Conservation (phyloP, 805 yeast genomes). For the Candida incommunis region DNA sequence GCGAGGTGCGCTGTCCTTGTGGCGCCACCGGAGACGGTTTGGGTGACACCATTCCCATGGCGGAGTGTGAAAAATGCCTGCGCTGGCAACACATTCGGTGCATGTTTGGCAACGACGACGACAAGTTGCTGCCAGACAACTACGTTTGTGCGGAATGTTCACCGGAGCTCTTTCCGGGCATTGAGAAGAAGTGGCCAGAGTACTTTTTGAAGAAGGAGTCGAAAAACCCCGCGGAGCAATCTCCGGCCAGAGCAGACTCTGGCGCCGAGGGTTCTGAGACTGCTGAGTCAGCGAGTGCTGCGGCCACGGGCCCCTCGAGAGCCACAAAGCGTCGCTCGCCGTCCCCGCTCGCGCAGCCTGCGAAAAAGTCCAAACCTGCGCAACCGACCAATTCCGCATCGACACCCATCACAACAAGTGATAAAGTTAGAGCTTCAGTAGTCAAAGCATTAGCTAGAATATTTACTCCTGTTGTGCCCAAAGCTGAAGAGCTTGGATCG, state of each 20-base stretch:
- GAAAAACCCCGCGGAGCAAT: not conserved
- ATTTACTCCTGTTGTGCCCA: slow-evolving; percentile 2
- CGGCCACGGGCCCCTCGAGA: not conserved
- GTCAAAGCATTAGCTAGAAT: slow-evolving; percentile 14
- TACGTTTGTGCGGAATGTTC: slow-evolving; percentile 43
- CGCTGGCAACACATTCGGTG: slow-evolving; percentile 63
- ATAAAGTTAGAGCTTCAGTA: slow-evolving; percentile 7
- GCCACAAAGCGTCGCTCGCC: not conserved
- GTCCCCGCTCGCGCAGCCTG: not conserved
- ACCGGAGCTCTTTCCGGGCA: slow-evolving; percentile 18
- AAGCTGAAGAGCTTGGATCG: slow-evolving; percentile 8
- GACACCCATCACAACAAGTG: not conserved
- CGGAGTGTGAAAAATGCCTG: slow-evolving; percentile 48
- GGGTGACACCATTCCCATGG: slow-evolving; percentile 35
- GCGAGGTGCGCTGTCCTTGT: slow-evolving; percentile 17
- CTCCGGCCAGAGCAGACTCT: no score
- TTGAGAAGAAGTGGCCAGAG: slow-evolving; percentile 10
- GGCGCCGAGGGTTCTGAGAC: no score
- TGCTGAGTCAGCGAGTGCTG: not conserved
- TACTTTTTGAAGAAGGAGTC: not conserved
- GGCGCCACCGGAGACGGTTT: slow-evolving; percentile 17
- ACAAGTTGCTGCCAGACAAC: slow-evolving; percentile 32
- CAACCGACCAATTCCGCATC: not conserved
- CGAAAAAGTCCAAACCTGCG: not conserved
- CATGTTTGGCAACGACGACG: slow-evolving; percentile 32